phyloP scores from a whole-genome alignment of 164 flowering plant genomes.

The Cinnamomum micranthum region DNA sequence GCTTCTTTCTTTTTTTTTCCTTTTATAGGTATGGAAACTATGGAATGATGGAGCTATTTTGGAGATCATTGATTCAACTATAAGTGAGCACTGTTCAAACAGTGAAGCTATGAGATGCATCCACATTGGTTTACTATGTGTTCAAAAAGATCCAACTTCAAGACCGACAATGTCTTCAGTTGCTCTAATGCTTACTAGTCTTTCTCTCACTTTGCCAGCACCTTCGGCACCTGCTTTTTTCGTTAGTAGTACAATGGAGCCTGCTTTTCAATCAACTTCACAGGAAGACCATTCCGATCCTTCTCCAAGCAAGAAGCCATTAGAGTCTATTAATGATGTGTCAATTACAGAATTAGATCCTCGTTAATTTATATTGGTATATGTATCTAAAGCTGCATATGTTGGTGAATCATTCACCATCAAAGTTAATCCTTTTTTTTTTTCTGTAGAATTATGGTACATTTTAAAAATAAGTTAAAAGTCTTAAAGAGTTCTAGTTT shows the following conservation, averaged over 20 bases:
- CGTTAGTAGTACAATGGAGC: background rate
- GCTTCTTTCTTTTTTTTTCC: too few relatives aligned
- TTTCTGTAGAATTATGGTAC: too few relatives aligned
- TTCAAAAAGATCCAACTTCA: conserved; percentile 19
- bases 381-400: too few relatives aligned
- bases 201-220: conserved; percentile 14
- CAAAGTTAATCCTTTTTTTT: too few relatives aligned
- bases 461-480: too few relatives aligned
- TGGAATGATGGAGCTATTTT: conserved; percentile 11
- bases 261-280: background rate
- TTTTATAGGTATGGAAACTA: conserved; percentile 19
- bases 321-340: conserved; percentile 4
- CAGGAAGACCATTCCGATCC: background rate
- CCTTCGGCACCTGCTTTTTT: conserved; percentile 17
- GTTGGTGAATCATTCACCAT: too few relatives aligned
- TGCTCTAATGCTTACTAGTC: conserved; percentile 19
- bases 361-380: background rate
- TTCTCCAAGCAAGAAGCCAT: background rate
- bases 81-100: background rate
- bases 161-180: conserved; percentile 30
- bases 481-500: too few relatives aligned
- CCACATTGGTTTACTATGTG: conserved; percentile 25
- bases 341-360: conserved; percentile 9
- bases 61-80: conserved; percentile 14
- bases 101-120: conserved; percentile 27